Evolutionary conservation across 1,139 yeast species (phyloP), one percentile per base, ranked within the genome.

Genomic region (Entelexis paramagnoliae): DNA sequence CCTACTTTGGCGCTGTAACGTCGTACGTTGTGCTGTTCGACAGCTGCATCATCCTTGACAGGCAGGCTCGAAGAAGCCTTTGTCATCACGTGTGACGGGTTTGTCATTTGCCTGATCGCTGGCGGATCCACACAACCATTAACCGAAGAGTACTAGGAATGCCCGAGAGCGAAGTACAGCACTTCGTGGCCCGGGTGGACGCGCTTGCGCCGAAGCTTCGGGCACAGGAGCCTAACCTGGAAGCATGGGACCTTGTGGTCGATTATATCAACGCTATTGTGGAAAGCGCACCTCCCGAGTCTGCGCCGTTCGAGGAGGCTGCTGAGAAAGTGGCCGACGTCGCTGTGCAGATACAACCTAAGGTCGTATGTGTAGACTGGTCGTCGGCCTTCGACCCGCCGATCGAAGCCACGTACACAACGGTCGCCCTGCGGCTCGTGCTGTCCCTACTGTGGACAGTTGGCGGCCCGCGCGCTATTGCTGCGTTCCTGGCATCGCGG

Each of bases 381-480:
- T 13, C 32, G 17, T 14, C 22, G 13, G 40, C 32, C 0, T 40
- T 49, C 14, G 36, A 16, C 10, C 19, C 22, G 22, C 34, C 46
- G 14, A 3, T 46, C n/a, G 39, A 49, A 8, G 52, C 38, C 8
- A 19, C 16, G 17, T 41, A 17, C 34, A 40, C 50, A 9, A 19
- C 33, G 26, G n/a, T 26, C 1, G 11, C 52, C 2, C 16, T 49
- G 40, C 43, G 44, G 19, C 39, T 50, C 17, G 48, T 41, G 16
- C 35, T 52, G 26, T 36, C 44, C 11, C 34, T 43, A 14, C 46
- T 52, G 42, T 52, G 49, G 49, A 47, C 43, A 7, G 14, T 52
- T 10, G 53, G 53, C 36, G 55, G 55, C 5, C 50, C 54, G n/a
- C 51, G 48, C 14, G 53, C 49, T 14, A 19, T 51, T 14, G 8